phyloP scores from a whole-genome alignment of 2,329 filamentous ascomycete genomes.

The Exophiala aquamarina region DNA sequence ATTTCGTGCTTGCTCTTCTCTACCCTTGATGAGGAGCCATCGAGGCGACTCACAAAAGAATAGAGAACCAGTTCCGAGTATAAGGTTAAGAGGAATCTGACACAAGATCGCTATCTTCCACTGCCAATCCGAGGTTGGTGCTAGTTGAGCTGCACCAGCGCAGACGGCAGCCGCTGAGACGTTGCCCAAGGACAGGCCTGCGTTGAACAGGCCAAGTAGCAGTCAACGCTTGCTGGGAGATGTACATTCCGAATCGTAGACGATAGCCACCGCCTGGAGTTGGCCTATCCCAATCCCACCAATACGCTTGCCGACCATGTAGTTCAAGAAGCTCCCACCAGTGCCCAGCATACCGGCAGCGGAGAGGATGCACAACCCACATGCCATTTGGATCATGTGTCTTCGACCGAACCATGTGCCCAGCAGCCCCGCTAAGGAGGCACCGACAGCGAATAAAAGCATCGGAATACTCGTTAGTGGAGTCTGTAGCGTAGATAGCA shows the following conservation, averaged over 20 bases:
- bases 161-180: not conserved
- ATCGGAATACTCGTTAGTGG: not conserved
- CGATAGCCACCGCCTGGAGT: not conserved
- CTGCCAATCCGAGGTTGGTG: not conserved
- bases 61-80: constrained; percentile 39
- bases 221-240: not conserved
- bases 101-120: constrained; percentile 25
- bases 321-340: not conserved
- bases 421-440: not conserved
- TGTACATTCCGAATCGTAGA: not conserved
- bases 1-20: constrained; percentile 40
- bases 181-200: not conserved
- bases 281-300: not conserved
- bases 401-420: not conserved
- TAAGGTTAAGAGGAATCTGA: constrained; percentile 31
- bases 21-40: constrained; percentile 46
- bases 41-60: constrained; percentile 46
- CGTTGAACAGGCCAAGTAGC: not conserved
- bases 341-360: not conserved
- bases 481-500: not conserved
- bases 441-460: not conserved
- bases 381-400: not conserved
- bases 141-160: not conserved
- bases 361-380: not conserved
- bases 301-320: not conserved